Evolutionary conservation across 345 rosid genomes (phyloP).

Genomic region (Mangifera indica): DNA sequence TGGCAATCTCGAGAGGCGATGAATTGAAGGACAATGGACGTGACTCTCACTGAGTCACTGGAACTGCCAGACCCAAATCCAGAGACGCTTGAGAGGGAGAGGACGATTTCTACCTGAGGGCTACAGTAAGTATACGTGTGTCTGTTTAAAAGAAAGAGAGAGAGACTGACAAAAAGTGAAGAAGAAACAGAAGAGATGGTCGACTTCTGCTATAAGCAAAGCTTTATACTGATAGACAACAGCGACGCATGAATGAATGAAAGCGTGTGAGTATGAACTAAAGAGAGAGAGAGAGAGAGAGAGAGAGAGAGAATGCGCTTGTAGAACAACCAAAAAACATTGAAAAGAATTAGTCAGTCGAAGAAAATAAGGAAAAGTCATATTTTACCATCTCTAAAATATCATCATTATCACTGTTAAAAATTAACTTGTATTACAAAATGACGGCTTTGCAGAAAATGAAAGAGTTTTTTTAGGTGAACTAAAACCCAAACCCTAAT

Average conservation of each 20-base stretch:
- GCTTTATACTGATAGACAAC: constrained; percentile 31
- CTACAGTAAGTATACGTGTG: constrained; percentile 16
- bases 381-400: neutral
- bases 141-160: constrained; percentile 21
- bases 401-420: neutral
- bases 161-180: constrained; percentile 39
- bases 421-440: too few relatives aligned
- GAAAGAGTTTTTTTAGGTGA: neutral
- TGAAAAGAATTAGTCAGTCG: constrained; percentile 27
- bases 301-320: neutral
- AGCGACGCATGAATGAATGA: constrained; percentile 25
- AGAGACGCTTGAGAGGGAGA: constrained; percentile 24
- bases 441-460: neutral
- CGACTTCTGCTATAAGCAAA: constrained; percentile 22
- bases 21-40: constrained; percentile 37
- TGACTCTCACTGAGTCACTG: constrained; percentile 27
- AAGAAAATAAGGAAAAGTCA: constrained; percentile 30
- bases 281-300: neutral
- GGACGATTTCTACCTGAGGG: constrained; percentile 12
- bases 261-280: constrained; percentile 26
- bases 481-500: constrained; percentile 37
- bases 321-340: neutral
- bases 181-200: constrained; percentile 25
- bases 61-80: constrained; percentile 34
- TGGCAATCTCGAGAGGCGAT: constrained; percentile 46